Conservation (phyloP, 2,329 filamentous ascomycete species). For the Diaporthe batatas region DNA sequence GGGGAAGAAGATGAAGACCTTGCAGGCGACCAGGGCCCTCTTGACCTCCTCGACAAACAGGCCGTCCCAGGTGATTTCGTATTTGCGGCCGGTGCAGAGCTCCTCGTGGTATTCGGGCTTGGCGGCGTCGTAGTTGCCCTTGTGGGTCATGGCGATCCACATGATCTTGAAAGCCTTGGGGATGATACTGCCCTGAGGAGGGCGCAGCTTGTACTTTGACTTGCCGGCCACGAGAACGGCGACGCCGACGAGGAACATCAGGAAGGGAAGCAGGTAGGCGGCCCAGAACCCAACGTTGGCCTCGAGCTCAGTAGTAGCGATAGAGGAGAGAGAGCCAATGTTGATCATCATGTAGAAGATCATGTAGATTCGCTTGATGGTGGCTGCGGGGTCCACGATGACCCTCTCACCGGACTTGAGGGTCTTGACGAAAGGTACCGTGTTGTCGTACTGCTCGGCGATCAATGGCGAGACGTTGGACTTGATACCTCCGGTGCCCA, state of each 20-base stretch:
- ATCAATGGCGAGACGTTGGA: slow-evolving; percentile 71
- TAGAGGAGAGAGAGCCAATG: slow-evolving; percentile 75
- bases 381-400: slow-evolving; percentile 75
- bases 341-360: slow-evolving; percentile 83
- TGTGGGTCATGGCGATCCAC: slow-evolving; percentile 78
- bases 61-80: slow-evolving; percentile 73
- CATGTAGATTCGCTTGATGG: slow-evolving; percentile 49
- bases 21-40: slow-evolving; percentile 75
- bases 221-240: slow-evolving; percentile 61
- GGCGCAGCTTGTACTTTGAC: slow-evolving; percentile 64
- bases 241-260: slow-evolving; percentile 74
- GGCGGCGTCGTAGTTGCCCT: slow-evolving; percentile 75
- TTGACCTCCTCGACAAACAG: slow-evolving; percentile 80
- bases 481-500: slow-evolving; percentile 66
- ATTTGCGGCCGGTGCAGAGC: slow-evolving; percentile 75
- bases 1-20: slow-evolving; percentile 75
- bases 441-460: slow-evolving; percentile 75
- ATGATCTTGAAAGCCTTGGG: slow-evolving; percentile 74
- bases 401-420: slow-evolving; percentile 68
- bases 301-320: slow-evolving; percentile 78
- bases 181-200: slow-evolving; percentile 73
- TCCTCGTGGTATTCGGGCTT: slow-evolving; percentile 76
- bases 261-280: slow-evolving; percentile 69
- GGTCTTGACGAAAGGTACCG: slow-evolving; percentile 60
- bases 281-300: slow-evolving; percentile 76